Conservation (phyloP, 768 basidiomycete species). For the Chiua virens region DNA sequence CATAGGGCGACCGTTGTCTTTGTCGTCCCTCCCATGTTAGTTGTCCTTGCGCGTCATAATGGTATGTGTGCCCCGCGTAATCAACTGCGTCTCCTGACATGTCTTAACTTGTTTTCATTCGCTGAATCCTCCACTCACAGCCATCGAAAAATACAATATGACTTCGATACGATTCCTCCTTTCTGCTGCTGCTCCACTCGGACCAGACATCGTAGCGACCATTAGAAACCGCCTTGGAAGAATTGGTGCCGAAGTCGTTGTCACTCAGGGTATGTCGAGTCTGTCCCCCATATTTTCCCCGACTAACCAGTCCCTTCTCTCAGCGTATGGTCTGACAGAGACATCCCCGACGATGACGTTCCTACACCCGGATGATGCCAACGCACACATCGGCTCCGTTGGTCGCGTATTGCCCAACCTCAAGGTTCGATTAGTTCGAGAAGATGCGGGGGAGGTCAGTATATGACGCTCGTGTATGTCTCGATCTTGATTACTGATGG, state of each 20-base stretch:
- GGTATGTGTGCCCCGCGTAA: constrained; percentile 40
- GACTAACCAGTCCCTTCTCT: neutral
- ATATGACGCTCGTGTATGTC: too few species aligned
- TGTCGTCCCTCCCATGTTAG: constrained; percentile 83
- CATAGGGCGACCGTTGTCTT: constrained; percentile 60
- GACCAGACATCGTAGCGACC: constrained; percentile 52
- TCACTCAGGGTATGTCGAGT: constrained; percentile 51
- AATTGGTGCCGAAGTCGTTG: constrained; percentile 39
- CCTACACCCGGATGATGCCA: constrained; percentile 42
- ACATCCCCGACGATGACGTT: constrained; percentile 73
- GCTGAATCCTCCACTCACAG: constrained; percentile 31
- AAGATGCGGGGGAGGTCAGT: constrained; percentile 51
- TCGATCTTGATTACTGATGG: neutral
- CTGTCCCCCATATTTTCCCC: neutral
- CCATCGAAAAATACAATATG: constrained; percentile 66
- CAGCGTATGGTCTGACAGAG: constrained; percentile 81
- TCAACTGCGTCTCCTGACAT: neutral
- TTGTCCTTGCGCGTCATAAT: constrained; percentile 68
- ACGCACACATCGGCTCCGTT: constrained; percentile 59
- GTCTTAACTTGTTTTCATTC: constrained; percentile 31
- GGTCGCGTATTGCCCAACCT: constrained; percentile 75
- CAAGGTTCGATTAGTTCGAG: constrained; percentile 68
- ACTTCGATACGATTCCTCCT: constrained; percentile 55
- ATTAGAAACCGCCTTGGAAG: constrained; percentile 42
- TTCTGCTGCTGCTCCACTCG: constrained; percentile 82